A percentile compares a stretch with the other conserved stretches of the same genome.
Conservation (phyloP, 345 rosid species). For the Anacardium occidentale region DNA sequence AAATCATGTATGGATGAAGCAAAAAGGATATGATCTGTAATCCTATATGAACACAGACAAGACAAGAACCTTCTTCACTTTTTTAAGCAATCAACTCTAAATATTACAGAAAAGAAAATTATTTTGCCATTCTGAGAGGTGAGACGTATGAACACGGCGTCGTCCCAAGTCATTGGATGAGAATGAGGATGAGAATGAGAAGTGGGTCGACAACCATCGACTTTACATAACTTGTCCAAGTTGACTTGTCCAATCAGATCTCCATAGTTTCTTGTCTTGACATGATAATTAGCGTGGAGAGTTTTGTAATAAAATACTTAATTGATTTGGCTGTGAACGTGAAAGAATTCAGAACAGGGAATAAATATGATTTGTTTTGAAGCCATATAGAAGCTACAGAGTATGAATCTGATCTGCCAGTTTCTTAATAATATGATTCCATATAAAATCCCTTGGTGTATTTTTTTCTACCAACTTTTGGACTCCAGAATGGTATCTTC, state of each 20-base stretch:
- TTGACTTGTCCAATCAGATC: not conserved
- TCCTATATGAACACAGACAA: not conserved
- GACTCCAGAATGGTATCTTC: slow-evolving; percentile 25
- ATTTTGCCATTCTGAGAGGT: not conserved
- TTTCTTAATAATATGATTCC: slow-evolving; percentile 16
- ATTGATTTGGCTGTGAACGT: not conserved
- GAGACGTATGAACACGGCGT: not conserved
- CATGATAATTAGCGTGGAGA: not conserved
- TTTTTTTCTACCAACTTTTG: slow-evolving; percentile 20
- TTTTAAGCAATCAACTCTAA: too few relatives aligned
- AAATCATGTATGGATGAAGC: not conserved
- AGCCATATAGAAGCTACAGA: not conserved
- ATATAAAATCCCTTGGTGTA: slow-evolving; percentile 2
- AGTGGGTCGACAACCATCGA: too few relatives aligned
- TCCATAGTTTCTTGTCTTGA: not conserved
- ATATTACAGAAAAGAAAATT: too few relatives aligned
- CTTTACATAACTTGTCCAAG: not conserved
- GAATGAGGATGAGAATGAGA: too few relatives aligned
- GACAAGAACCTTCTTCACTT: too few relatives aligned
- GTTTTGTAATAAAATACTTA: not conserved
- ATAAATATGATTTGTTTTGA: not conserved
- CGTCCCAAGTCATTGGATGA: not conserved
- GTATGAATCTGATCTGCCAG: slow-evolving; percentile 14
- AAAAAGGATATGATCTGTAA: not conserved
- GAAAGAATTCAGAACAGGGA: not conserved